phyloP scores from a whole-genome alignment of 2,329 filamentous ascomycete genomes.

The Alternaria conjuncta region DNA sequence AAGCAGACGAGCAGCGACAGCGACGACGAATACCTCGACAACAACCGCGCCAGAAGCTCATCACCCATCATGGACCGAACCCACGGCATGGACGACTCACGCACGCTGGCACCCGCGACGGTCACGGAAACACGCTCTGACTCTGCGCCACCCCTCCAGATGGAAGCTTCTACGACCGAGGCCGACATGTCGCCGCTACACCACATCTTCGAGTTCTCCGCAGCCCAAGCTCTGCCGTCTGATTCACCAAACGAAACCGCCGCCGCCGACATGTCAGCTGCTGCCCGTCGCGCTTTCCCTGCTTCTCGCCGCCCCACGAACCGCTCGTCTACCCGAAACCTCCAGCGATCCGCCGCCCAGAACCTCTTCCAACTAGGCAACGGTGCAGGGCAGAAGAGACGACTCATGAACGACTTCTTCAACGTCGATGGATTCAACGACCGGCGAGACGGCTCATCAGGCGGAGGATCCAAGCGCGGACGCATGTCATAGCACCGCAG shows the following conservation, averaged over 20 bases:
- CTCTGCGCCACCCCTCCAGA: slow-evolving; percentile 49
- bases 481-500: slow-evolving; percentile 38
- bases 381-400: slow-evolving; percentile 73
- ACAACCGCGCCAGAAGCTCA: slow-evolving; percentile 64
- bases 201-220: slow-evolving; percentile 71
- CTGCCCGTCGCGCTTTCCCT: slow-evolving; percentile 42
- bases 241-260: slow-evolving; percentile 46
- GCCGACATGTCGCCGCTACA: slow-evolving; percentile 40
- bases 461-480: slow-evolving; percentile 48
- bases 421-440: slow-evolving; percentile 69
- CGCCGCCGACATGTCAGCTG: slow-evolving; percentile 33
- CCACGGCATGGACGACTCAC: slow-evolving; percentile 52
- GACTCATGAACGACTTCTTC: slow-evolving; percentile 77
- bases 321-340: slow-evolving; percentile 44
- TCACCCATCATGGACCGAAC: slow-evolving; percentile 65
- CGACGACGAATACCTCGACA: slow-evolving; percentile 69
- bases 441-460: slow-evolving; percentile 60
- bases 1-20: slow-evolving; percentile 65
- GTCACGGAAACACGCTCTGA: slow-evolving; percentile 33
- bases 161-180: slow-evolving; percentile 39
- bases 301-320: slow-evolving; percentile 41
- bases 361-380: slow-evolving; percentile 60
- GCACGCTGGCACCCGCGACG: slow-evolving; percentile 23
- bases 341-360: slow-evolving; percentile 41
- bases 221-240: slow-evolving; percentile 65